These are phyloP conservation scores for Exophiala aquamarina DNA, from an alignment of 2,329 filamentous ascomycete genomes.

Conservation along the genomic window DNA sequence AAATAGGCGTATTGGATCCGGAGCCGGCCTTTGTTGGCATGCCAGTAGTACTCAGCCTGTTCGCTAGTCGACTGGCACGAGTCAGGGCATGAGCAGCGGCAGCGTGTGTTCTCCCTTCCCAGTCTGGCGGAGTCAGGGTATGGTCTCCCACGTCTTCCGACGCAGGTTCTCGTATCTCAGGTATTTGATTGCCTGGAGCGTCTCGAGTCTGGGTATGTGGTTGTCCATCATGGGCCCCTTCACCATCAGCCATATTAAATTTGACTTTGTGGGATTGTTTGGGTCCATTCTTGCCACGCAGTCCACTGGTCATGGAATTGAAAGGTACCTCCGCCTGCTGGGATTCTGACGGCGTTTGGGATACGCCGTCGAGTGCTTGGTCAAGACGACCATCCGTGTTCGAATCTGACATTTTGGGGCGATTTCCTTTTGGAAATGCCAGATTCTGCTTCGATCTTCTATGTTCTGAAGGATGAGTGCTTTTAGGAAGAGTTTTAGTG, in stretches of 20 bases:
- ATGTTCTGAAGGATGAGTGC: no score
- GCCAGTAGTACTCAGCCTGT: conserved; percentile 14
- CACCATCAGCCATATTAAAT: conserved; percentile 10
- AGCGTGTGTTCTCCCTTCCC: conserved; percentile 17
- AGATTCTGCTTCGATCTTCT: no score
- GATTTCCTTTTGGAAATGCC: no score
- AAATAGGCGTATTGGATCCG: conserved; percentile 5
- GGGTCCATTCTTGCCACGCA: conserved; percentile 4
- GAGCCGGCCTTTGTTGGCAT: background rate
- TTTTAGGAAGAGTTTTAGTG: no score
- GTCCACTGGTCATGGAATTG: no score
- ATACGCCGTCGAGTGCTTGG: conserved; percentile 4
- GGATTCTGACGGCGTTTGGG: no score
- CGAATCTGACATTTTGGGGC: no score
- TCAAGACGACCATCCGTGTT: no score
- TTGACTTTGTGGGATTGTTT: conserved; percentile 19
- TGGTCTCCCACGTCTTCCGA: conserved; percentile 20
- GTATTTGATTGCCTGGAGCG: conserved; percentile 1
- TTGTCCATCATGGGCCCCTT: background rate
- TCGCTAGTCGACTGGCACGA: conserved; percentile 20
- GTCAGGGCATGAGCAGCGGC: conserved; percentile 20
- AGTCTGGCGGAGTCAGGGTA: conserved; percentile 8
- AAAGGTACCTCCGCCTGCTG: no score
- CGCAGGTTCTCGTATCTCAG: conserved; percentile 14
- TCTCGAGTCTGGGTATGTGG: no score